Base-by-base conservation (phyloP, 768 basidiomycete genomes). In the Trametes punicea region DNA sequence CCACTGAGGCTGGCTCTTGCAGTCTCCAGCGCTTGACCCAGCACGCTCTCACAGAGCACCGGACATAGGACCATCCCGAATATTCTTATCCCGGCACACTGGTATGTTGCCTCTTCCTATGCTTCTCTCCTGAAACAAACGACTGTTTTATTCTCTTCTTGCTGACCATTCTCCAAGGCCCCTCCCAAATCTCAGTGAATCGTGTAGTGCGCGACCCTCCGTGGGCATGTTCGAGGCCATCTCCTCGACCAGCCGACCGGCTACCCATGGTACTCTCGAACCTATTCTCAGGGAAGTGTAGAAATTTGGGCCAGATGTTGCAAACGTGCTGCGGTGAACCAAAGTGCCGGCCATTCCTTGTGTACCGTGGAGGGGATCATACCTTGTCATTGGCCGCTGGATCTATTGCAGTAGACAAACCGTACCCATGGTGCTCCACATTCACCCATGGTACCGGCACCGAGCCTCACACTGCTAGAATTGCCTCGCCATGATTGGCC, bases 401-500 rank as follows among this genome's bases (percentile, higher is more conserved):
- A 27, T 6, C 31, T 18, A 13, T 16, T n/a, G 21, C 13, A 44
- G 16, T 21, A 9, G 23, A 18, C 31, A 20, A 23, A 25, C 51
- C 51, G 33, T 45, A 4, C 27, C 51, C 42, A 33, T n/a, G 42
- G 51, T 3, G 23, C 27, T 13, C 29, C 23, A 52, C 9, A 6
- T 26, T 45, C 23, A 26, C 23, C 49, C 51, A 21, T n/a, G 16
- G 10, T n/a, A 25, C 21, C 9, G 51, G 51, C 36, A 20, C 40
- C 18, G 15, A 30, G 4, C 23, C 23, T 40, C 46, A 48, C 55
- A 30, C 38, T 41, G 39, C 23, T 33, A 20, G 39, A 47, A 49
- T 56, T 6, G 34, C 47, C 39, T 16, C 9, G n/a, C 23, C 9
- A 39, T 18, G 52, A 54, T 54, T 54, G 52, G 52, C 13, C 26